Evolutionary conservation across 805 yeast genomes (phyloP).

Genomic region (Sungouiozyma ichnusensis): DNA sequence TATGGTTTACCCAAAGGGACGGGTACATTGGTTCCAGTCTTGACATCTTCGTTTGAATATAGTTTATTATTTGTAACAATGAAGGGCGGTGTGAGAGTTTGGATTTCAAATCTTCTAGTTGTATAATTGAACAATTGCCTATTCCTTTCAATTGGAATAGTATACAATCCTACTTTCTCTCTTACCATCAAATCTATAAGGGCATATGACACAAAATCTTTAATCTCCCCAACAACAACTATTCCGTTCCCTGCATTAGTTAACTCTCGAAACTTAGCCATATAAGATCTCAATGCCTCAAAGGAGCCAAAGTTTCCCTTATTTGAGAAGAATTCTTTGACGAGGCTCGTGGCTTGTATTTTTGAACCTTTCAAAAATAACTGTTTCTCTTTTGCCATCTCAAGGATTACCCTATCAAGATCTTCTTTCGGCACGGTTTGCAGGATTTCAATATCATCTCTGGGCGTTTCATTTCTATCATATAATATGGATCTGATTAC

Average conservation of each 20-base stretch:
- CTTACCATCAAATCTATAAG: conserved; percentile 45
- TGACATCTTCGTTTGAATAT: conserved; percentile 1
- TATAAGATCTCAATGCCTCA: conserved; percentile 37
- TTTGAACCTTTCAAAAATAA: conserved; percentile 39
- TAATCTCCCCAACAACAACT: conserved; percentile 41
- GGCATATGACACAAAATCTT: conserved; percentile 53
- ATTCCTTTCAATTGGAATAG: conserved; percentile 46
- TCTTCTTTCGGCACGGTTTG: conserved; percentile 43
- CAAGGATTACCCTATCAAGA: conserved; percentile 32
- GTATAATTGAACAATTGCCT: conserved; percentile 53
- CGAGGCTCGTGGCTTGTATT: conserved; percentile 16
- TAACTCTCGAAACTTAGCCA: conserved; percentile 33
- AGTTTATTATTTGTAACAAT: conserved; percentile 19
- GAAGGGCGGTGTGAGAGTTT: conserved; percentile 52
- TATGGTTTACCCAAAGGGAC: conserved; percentile 55
- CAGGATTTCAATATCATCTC: conserved; percentile 23
- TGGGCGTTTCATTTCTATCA: conserved; percentile 21
- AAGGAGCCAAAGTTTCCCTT: conserved; percentile 31
- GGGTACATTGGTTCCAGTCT: conserved; percentile 18
- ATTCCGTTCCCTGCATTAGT: conserved; percentile 41
- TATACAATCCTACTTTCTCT: conserved; percentile 32
- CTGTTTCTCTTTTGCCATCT: conserved; percentile 43
- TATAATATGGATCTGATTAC: conserved; percentile 29
- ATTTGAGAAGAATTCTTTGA: conserved; percentile 17
- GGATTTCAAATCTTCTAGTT: conserved; percentile 63